These are phyloP conservation scores for Russula brevipes DNA, from an alignment of 768 basidiomycete species.

Conservation along the genomic window DNA sequence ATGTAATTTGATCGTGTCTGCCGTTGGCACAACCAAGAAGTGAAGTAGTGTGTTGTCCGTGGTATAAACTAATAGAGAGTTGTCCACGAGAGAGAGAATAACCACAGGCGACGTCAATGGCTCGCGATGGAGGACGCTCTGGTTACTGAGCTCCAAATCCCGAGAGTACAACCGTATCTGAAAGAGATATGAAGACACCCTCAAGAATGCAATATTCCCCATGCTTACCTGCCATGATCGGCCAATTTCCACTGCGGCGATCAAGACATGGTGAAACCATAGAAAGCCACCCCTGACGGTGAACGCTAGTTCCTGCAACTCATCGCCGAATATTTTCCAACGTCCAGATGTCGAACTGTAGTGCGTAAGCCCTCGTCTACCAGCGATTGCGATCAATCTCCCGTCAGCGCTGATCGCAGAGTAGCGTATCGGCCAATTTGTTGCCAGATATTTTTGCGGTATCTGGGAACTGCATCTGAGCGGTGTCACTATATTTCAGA, in stretches of 20 bases:
- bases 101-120: constrained; percentile 70
- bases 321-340: constrained; percentile 86
- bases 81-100: constrained; percentile 88
- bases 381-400: constrained; percentile 86
- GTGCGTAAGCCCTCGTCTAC: constrained; percentile 84
- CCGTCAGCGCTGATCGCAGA: constrained; percentile 89
- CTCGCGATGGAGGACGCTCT: constrained; percentile 80
- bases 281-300: constrained; percentile 83
- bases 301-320: constrained; percentile 82
- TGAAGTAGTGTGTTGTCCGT: constrained; percentile 91
- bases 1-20: constrained; percentile 78
- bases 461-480: constrained; percentile 46
- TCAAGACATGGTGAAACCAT: constrained; percentile 95
- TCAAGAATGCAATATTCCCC: neutral
- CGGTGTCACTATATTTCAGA: neutral
- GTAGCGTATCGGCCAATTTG: constrained; percentile 93
- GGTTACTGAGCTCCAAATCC: constrained; percentile 78
- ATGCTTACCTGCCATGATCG: constrained; percentile 67
- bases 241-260: constrained; percentile 81
- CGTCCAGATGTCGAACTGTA: constrained; percentile 92
- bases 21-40: constrained; percentile 82
- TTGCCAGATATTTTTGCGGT: constrained; percentile 79
- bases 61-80: constrained; percentile 90
- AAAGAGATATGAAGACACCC: constrained; percentile 14
- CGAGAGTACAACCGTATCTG: constrained; percentile 93